Evolutionary conservation across 148 eudicot genomes (phyloP).

Genomic region (Rhododendron griersonianum): DNA sequence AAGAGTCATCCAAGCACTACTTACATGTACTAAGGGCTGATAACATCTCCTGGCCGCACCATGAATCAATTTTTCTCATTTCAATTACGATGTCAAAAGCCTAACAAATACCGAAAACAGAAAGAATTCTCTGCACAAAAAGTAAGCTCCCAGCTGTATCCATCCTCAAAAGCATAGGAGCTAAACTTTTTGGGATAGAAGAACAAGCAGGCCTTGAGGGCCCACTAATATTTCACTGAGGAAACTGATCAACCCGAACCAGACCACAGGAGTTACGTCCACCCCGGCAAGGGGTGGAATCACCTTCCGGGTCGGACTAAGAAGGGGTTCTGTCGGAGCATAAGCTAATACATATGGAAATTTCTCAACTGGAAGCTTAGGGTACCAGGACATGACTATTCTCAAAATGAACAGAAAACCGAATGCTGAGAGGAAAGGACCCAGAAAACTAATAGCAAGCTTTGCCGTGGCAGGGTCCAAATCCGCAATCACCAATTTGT

Average conservation of each 20-base stretch:
- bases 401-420: conserved; percentile 73
- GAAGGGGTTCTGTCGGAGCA: conserved; percentile 90
- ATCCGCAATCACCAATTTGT: conserved; percentile 43
- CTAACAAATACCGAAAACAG: background rate
- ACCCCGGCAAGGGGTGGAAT: conserved; percentile 92
- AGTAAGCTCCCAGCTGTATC: background rate
- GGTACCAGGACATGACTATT: conserved; percentile 99
- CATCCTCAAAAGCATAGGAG: background rate
- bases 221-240: conserved; percentile 87
- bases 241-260: conserved; percentile 92
- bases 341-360: conserved; percentile 84
- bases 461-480: conserved; percentile 87
- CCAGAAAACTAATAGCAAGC: conserved; percentile 51
- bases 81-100: background rate
- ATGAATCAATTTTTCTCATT: background rate
- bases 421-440: conserved; percentile 82
- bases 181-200: conserved; percentile 74
- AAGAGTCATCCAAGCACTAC: background rate
- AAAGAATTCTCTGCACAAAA: background rate
- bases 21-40: background rate
- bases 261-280: conserved; percentile 94
- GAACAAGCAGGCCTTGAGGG: conserved; percentile 92
- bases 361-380: conserved; percentile 81
- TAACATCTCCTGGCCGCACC: background rate
- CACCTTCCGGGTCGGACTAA: conserved; percentile 68